A percentile compares a stretch with the other conserved stretches of the same genome.
These are phyloP conservation scores for Solanum peruvianum DNA, from an alignment of 257 asterid species.

Conservation along the genomic window DNA sequence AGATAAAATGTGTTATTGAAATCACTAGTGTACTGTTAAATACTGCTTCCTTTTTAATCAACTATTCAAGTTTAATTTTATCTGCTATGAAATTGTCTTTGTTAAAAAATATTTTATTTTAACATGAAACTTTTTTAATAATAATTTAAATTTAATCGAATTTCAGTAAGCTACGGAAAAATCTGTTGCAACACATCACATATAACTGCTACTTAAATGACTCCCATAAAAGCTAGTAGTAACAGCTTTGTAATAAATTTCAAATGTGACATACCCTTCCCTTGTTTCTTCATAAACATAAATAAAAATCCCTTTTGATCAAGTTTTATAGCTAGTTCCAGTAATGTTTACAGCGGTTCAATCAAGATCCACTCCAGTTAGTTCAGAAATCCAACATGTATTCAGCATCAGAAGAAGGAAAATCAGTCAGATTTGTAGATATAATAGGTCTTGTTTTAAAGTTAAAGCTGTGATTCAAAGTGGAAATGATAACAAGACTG, in stretches of 20 bases:
- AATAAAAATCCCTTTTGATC: neutral
- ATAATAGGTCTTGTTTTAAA: constrained; percentile 2
- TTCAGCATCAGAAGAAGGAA: constrained; percentile 4
- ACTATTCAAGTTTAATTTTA: too few relatives aligned
- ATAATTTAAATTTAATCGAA: too few relatives aligned
- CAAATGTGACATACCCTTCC: neutral
- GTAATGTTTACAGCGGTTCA: constrained; percentile 54
- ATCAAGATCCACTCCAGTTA: constrained; percentile 27
- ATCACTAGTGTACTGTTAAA: too few relatives aligned
- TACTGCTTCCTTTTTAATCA: too few relatives aligned
- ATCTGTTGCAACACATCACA: neutral
- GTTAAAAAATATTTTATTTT: too few relatives aligned
- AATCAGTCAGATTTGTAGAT: constrained; percentile 1
- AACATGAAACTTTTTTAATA: rapidly evolving
- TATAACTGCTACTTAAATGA: neutral
- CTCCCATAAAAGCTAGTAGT: neutral
- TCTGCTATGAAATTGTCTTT: rapidly evolving
- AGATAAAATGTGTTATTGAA: too few relatives aligned
- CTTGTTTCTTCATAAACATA: neutral
- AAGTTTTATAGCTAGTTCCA: neutral
- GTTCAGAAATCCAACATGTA: constrained; percentile 10
- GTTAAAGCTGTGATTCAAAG: constrained; percentile 60
- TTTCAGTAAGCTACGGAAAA: too few relatives aligned
- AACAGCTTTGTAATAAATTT: neutral
- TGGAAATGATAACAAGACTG: constrained; percentile 51